A percentile compares a stretch with the other conserved stretches of the same genome.
phyloP scores from a whole-genome alignment of 345 rosid genomes.

The Physaria fendleri region DNA sequence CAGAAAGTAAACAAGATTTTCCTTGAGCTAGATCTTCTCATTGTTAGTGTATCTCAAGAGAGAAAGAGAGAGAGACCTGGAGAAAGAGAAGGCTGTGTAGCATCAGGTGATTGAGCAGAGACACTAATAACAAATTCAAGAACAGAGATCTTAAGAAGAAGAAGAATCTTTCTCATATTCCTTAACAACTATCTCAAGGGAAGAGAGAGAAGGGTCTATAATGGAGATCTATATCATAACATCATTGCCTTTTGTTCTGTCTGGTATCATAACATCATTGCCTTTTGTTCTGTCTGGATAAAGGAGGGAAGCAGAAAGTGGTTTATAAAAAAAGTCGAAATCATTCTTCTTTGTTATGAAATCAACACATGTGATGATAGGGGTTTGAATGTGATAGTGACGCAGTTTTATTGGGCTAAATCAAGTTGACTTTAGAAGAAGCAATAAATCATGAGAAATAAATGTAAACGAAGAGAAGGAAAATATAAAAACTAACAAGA shows the following conservation, averaged over 20 bases:
- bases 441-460: too few species aligned
- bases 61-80: constrained; percentile 41
- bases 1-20: constrained; percentile 13
- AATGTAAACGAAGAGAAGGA: too few species aligned
- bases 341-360: constrained; percentile 29
- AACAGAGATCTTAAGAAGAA: constrained; percentile 5
- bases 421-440: too few species aligned
- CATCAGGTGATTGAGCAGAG: constrained; percentile 23
- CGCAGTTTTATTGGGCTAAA: constrained; percentile 1
- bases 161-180: constrained; percentile 24
- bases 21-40: background rate
- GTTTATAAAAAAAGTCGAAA: constrained; percentile 19
- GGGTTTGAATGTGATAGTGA: constrained; percentile 10
- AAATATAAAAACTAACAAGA: background rate
- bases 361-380: constrained; percentile 16
- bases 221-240: constrained; percentile 12
- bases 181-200: too few species aligned
- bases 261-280: too few species aligned
- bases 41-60: too few species aligned
- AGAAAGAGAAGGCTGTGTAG: constrained; percentile 41
- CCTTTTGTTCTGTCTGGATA: constrained; percentile 30
- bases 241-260: constrained; percentile 27
- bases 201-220: too few species aligned
- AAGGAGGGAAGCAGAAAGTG: constrained; percentile 28
- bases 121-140: constrained; percentile 6